Conservation (phyloP, 441 rosid species). For the Arabidopsis lyrata region DNA sequence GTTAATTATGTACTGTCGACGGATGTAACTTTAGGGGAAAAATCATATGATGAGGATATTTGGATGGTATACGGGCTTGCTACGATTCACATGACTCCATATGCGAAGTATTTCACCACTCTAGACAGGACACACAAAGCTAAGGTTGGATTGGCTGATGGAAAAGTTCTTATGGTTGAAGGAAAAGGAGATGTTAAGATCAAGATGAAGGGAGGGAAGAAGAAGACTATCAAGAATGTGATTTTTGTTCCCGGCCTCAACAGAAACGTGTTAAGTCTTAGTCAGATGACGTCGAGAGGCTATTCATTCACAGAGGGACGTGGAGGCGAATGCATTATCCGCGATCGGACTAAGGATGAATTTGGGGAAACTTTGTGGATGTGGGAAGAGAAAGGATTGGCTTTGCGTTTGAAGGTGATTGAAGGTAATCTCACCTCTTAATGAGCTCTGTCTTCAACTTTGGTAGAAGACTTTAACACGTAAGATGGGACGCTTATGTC, state of each 20-base stretch:
- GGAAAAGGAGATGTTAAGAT: neutral
- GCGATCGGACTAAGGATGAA: neutral
- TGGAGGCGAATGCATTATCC: neutral
- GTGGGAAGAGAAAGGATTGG: neutral
- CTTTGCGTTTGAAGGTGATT: slow-evolving; percentile 3
- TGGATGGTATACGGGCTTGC: neutral
- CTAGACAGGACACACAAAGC: neutral
- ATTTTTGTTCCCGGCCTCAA: neutral
- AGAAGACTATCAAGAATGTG: neutral
- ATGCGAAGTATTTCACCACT: slow-evolving; percentile 13
- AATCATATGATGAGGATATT: slow-evolving; percentile 4
- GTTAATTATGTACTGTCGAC: neutral
- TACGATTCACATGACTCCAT: slow-evolving; percentile 16
- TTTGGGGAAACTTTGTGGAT: neutral
- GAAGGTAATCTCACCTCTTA: neutral
- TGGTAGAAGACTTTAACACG: neutral
- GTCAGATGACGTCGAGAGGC: neutral
- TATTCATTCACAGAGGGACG: neutral
- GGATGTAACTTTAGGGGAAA: neutral
- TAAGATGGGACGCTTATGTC: neutral
- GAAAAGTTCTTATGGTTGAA: neutral
- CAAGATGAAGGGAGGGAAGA: neutral
- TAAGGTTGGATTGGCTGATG: neutral
- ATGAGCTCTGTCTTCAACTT: neutral
- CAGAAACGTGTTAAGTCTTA: neutral